A percentile compares a stretch with the other conserved stretches of the same genome.
phyloP scores from a whole-genome alignment of 179 eudicot species.

The Silene vulgaris region DNA sequence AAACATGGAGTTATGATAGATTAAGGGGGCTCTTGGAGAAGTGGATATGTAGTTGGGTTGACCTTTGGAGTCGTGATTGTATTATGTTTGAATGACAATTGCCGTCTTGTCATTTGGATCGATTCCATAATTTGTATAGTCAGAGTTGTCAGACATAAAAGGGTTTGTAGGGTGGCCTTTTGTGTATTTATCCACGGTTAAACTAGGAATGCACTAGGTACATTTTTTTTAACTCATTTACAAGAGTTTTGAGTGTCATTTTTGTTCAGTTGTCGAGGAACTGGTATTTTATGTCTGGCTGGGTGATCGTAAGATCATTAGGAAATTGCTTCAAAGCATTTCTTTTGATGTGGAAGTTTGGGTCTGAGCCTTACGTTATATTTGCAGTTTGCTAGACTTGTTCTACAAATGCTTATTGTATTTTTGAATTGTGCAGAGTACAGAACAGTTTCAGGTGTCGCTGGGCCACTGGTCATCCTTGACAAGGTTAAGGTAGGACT shows the following conservation, averaged over 20 bases:
- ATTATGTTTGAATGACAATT: not conserved
- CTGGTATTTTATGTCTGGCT: not conserved
- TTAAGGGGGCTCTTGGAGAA: not conserved
- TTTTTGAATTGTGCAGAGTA: constrained; percentile 52
- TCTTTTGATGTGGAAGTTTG: constrained; percentile 12
- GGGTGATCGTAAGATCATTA: not conserved
- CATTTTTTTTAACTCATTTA: not conserved
- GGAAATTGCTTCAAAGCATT: not conserved
- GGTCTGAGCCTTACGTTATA: not conserved
- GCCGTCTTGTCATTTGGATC: not conserved
- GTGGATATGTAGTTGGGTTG: constrained; percentile 15
- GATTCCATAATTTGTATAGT: not conserved
- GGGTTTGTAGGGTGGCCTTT: not conserved
- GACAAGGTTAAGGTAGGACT: constrained; percentile 86
- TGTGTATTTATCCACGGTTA: not conserved
- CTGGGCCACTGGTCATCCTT: constrained; percentile 96
- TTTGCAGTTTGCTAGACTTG: not conserved
- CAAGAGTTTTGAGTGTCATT: not conserved
- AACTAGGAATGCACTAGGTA: not conserved
- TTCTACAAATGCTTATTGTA: not conserved
- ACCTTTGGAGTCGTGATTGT: not conserved
- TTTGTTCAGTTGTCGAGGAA: not conserved
- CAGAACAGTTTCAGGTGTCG: constrained; percentile 95
- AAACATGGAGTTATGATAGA: too few species aligned
- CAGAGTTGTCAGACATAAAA: too few species aligned